Evolutionary conservation across 179 eudicot species (phyloP).

Genomic region (Dionaea muscipula): DNA sequence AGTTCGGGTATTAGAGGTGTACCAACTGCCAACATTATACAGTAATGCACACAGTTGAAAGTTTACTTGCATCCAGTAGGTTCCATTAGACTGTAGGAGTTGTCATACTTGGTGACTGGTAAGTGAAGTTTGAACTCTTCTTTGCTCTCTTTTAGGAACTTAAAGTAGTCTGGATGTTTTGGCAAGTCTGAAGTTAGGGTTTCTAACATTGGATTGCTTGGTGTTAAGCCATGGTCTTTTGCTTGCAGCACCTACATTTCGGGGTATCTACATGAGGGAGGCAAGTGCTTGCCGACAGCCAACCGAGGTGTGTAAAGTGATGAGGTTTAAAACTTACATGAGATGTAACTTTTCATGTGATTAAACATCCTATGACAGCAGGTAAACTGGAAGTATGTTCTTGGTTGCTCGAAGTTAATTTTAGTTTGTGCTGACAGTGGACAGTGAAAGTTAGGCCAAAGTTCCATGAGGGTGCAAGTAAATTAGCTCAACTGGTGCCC

Average conservation of each 20-base stretch:
- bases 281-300: conserved; percentile 36
- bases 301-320: conserved; percentile 42
- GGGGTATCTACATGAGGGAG: conserved; percentile 74
- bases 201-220: not conserved
- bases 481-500: conserved; percentile 74
- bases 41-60: not conserved
- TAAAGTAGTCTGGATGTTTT: not conserved
- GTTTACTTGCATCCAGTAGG: too few species aligned
- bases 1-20: not conserved
- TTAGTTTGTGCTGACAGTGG: conserved; percentile 50
- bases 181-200: too few species aligned
- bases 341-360: not conserved
- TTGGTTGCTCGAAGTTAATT: not conserved
- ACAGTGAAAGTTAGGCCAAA: conserved; percentile 77
- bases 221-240: conserved; percentile 3
- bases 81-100: too few species aligned
- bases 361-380: not conserved
- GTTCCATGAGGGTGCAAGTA: conserved; percentile 93
- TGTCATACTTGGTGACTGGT: too few species aligned
- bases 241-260: conserved; percentile 49
- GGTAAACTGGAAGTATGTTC: not conserved
- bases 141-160: too few species aligned
- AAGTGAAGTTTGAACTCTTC: too few species aligned
- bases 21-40: not conserved
- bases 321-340: not conserved